Conservation (phyloP, 2,329 filamentous ascomycete genomes). For the Colletotrichum sansevieriae region DNA sequence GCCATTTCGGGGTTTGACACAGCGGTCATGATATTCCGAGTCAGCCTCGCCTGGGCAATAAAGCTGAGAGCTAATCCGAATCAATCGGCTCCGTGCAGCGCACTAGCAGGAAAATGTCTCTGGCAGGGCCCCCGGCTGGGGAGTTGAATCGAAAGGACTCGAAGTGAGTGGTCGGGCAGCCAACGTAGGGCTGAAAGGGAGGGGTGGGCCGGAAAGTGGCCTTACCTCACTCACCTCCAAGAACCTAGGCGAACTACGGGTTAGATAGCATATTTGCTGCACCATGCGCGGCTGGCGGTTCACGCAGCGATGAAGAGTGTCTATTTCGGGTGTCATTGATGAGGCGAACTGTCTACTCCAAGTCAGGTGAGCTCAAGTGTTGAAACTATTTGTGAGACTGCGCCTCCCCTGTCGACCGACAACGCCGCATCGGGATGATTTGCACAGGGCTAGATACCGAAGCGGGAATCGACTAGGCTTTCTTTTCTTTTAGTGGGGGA, state of each 20-base stretch:
- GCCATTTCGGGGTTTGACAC: constrained; percentile 12
- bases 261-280: too few species aligned
- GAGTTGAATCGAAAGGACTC: background rate
- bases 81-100: constrained; percentile 23
- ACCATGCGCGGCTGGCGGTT: constrained; percentile 11
- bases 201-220: background rate
- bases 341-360: constrained; percentile 2
- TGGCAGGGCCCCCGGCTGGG: background rate
- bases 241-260: background rate
- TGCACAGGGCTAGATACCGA: constrained; percentile 28
- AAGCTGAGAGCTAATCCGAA: constrained; percentile 31
- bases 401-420: background rate
- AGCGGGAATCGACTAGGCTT: constrained; percentile 1
- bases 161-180: constrained; percentile 20
- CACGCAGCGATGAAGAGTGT: background rate
- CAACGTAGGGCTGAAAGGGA: constrained; percentile 33
- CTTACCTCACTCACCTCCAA: background rate
- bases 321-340: background rate
- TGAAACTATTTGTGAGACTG: constrained; percentile 4
- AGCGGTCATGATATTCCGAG: constrained; percentile 18
- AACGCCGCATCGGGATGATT: constrained; percentile 26
- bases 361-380: background rate
- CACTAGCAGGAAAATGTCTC: constrained; percentile 31
- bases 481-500: constrained; percentile 15
- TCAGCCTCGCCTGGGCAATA: constrained; percentile 41